Base-by-base conservation (phyloP, 495 filamentous ascomycete genomes). In the Oleoguttula mirabilis region DNA sequence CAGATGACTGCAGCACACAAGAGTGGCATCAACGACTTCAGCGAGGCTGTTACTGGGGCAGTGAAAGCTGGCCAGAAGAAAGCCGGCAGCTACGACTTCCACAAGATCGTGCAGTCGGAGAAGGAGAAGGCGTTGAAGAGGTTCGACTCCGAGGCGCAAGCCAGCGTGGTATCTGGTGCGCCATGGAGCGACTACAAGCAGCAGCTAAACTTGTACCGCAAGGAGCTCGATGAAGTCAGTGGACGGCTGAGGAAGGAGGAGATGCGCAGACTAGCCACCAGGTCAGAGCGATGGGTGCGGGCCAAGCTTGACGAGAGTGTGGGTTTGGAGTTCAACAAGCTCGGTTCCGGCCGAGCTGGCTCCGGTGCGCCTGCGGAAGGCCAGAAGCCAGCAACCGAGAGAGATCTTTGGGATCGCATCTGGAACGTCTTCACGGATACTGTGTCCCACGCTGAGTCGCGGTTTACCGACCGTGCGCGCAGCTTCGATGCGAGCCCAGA, bases 61-160 rank as follows among this genome's bases (percentile, higher is more conserved):
- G 90, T 94, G 34, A 94, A 94, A 58, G 66, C 73, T 1, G 87
- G 87, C 0, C 88, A 95, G 61, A 94, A 94, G 68, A 84, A 85
- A 42, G 84, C 84, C 15, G 77, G 74, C 10, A 69, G 66, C 38
- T 95, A 98, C 56, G 90, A 96, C 56, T 98, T 98, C 60, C 85
- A 87, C 21, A 81, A 86, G 51, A 95, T 95, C 41, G 92, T 98
- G 2, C 77, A 80, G 21, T 67, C 76, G 35, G 84, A 94, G 60
- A 88, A 86, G 55, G 71, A 72, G 42, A 72, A 71, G 54, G 78
- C 84, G 7, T 55, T 94, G 17, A 72, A 79, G 21, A 70, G 69
- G 25, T 98, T 88, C 59, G 79, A 79, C 52, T 70, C 75, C 43
- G 81, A 88, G 48, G 88, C 84, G 6, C 71, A 79, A 36, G 69